These are phyloP conservation scores for Potentilla sterilis DNA, from an alignment of 306 rosid species.

Conservation along the genomic window DNA sequence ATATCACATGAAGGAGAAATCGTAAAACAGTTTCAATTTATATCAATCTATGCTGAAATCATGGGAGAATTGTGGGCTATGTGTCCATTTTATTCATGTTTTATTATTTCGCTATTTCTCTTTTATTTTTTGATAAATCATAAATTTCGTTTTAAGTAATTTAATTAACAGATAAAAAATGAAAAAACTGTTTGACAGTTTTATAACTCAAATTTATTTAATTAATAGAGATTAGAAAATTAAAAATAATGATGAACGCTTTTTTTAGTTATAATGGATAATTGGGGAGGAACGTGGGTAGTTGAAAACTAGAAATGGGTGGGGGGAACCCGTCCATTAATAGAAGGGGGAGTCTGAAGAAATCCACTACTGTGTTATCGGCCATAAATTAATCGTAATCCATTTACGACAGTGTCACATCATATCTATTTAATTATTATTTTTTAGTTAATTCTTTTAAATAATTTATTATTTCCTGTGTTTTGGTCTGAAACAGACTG, in stretches of 20 bases:
- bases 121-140: too few species aligned
- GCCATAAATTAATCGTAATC: not conserved
- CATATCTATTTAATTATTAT: not conserved
- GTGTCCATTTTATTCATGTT: too few species aligned
- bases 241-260: not conserved
- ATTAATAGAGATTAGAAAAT: not conserved
- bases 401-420: not conserved
- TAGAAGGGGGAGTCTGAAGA: not conserved
- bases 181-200: too few species aligned
- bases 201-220: too few species aligned
- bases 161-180: too few species aligned
- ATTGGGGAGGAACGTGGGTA: not conserved
- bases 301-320: not conserved
- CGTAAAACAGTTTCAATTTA: too few species aligned
- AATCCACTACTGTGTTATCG: not conserved
- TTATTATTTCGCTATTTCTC: too few species aligned
- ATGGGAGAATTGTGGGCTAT: too few species aligned
- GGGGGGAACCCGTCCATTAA: not conserved
- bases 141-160: too few species aligned
- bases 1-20: too few species aligned
- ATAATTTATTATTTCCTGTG: not conserved
- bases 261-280: not conserved
- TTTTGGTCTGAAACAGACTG: not conserved
- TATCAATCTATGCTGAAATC: too few species aligned
- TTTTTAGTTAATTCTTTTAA: not conserved